These are phyloP conservation scores for Grosmannia penicillata DNA, from an alignment of 2,329 filamentous ascomycete species.

Conservation along the genomic window DNA sequence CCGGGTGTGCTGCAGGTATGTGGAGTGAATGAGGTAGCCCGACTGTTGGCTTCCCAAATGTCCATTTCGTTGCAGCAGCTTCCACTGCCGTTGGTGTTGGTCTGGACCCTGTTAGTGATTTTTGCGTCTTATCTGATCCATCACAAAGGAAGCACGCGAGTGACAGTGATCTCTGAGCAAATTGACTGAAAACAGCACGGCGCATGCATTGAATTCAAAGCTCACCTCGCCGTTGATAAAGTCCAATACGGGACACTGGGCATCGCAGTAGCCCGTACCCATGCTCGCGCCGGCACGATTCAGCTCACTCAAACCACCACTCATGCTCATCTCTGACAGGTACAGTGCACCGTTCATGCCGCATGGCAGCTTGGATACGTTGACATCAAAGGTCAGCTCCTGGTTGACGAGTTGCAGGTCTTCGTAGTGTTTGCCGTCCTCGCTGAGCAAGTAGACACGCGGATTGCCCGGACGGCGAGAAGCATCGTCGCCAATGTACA, in stretches of 20 bases:
- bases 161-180: no score
- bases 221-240: constrained; percentile 35
- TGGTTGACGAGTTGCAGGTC: constrained; percentile 40
- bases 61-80: constrained; percentile 41
- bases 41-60: constrained; percentile 38
- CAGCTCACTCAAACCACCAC: constrained; percentile 40
- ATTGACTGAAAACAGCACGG: neutral
- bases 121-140: no score
- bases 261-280: constrained; percentile 50
- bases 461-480: no score
- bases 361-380: constrained; percentile 44
- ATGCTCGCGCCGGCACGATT: constrained; percentile 45
- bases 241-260: constrained; percentile 35
- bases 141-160: no score
- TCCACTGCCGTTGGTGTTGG: constrained; percentile 26
- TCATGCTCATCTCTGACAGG: constrained; percentile 38
- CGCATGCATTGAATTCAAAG: neutral
- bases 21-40: constrained; percentile 28
- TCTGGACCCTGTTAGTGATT: constrained; percentile 7
- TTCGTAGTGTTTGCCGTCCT: constrained; percentile 37
- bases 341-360: constrained; percentile 51
- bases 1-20: constrained; percentile 31
- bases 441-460: constrained; percentile 40
- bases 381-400: constrained; percentile 49
- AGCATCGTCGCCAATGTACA: no score